Conservation (phyloP, 208 protist species). For the Acanthamoeba sp. region DNA sequence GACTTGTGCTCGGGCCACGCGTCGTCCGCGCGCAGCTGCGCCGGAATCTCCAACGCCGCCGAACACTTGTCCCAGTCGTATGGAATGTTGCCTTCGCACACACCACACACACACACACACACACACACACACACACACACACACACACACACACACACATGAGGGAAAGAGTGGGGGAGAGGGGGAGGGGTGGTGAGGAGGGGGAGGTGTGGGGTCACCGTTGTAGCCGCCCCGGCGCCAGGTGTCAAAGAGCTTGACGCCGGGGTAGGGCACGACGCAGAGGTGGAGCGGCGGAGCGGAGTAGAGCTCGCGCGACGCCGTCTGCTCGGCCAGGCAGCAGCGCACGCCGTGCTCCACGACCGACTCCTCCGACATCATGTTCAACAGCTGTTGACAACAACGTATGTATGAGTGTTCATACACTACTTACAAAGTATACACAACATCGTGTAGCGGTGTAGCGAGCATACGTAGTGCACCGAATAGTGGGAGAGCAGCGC, state of each 20-base stretch:
- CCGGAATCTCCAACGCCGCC: neutral
- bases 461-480: neutral
- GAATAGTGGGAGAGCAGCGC: neutral
- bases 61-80: constrained; percentile 20
- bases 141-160: neutral
- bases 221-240: neutral
- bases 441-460: neutral
- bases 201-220: neutral
- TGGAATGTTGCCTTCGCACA: neutral
- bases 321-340: constrained; percentile 25
- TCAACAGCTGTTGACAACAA: constrained; percentile 6
- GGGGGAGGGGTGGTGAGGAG: no score
- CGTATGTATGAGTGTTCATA: no score
- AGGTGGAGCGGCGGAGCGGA: neutral
- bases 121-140: neutral
- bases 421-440: no score
- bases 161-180: neutral
- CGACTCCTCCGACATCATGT: constrained; percentile 44
- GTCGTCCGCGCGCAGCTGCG: neutral
- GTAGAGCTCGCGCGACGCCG: neutral
- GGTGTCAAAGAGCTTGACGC: constrained; percentile 32
- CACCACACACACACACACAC: neutral
- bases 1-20: constrained; percentile 2
- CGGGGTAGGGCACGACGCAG: constrained; percentile 26
- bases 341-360: constrained; percentile 30